phyloP scores from a whole-genome alignment of 1,284 basidiomycete genomes.

The Ganoderma sinense region DNA sequence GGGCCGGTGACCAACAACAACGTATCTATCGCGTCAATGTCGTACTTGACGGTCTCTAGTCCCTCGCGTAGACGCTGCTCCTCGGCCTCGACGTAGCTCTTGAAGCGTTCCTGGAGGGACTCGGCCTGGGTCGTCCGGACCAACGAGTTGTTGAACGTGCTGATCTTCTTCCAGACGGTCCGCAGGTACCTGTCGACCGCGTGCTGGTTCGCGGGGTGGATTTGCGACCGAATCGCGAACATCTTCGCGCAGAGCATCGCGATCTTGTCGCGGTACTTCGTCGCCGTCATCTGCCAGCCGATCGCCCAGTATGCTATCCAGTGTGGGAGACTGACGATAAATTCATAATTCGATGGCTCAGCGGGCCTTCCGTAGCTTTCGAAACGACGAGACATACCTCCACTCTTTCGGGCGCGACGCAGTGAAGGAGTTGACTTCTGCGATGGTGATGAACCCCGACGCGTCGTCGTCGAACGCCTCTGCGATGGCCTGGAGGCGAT shows the following conservation, averaged over 20 bases:
- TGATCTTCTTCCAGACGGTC: conserved; percentile 20
- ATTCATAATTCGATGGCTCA: not conserved
- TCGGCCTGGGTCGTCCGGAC: conserved; percentile 17
- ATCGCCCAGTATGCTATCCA: conserved; percentile 34
- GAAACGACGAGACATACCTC: conserved; percentile 14
- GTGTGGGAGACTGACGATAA: conserved; percentile 24
- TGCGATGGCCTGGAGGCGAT: conserved; percentile 49
- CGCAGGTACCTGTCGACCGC: conserved; percentile 27
- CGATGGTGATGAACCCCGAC: conserved; percentile 54
- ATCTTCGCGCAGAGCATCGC: conserved; percentile 23
- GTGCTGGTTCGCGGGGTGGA: conserved; percentile 24
- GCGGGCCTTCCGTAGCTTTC: not conserved
- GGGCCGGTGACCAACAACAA: conserved; percentile 28
- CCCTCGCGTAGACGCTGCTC: conserved; percentile 27
- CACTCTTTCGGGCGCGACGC: conserved; percentile 20
- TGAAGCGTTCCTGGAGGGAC: conserved; percentile 25
- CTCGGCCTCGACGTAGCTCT: conserved; percentile 25
- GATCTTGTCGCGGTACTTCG: conserved; percentile 27
- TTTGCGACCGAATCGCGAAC: conserved; percentile 5
- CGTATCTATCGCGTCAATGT: conserved; percentile 31
- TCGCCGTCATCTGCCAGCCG: conserved; percentile 31
- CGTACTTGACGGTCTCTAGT: conserved; percentile 27
- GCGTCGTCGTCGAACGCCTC: conserved; percentile 61
- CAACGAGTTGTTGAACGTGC: conserved; percentile 17
- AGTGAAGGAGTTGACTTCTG: conserved; percentile 40